phyloP scores from a whole-genome alignment of 805 yeast species.

The Yarrowia porcina region DNA sequence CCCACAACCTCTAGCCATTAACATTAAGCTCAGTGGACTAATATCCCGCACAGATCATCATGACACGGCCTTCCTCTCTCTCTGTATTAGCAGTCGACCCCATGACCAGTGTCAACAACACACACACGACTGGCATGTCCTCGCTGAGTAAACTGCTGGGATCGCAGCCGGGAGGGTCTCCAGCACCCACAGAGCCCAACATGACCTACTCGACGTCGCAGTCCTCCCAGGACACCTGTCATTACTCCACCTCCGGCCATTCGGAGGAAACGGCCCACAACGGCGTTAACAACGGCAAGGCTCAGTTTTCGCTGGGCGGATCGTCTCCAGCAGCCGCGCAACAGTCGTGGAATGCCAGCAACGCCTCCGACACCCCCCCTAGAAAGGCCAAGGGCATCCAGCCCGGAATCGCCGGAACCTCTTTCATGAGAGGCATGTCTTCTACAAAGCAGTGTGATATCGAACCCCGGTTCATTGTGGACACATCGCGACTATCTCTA shows the following conservation, averaged over 20 bases:
- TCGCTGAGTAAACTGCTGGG: constrained; percentile 30
- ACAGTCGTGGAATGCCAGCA: neutral
- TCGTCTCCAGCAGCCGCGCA: constrained; percentile 11
- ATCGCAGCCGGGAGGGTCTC: neutral
- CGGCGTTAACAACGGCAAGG: neutral
- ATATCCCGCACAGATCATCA: constrained; percentile 11
- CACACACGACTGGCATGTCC: constrained; percentile 28
- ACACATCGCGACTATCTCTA: constrained; percentile 60
- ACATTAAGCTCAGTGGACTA: constrained; percentile 17
- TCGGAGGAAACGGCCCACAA: constrained; percentile 13
- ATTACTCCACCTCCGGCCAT: constrained; percentile 26
- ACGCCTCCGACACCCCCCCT: neutral
- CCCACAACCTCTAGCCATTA: neutral
- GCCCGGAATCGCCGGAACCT: constrained; percentile 27
- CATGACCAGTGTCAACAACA: constrained; percentile 21
- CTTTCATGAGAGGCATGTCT: constrained; percentile 29
- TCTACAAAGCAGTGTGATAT: constrained; percentile 50
- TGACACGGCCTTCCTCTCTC: constrained; percentile 7
- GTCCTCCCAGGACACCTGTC: constrained; percentile 18
- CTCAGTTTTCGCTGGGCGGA: constrained; percentile 22
- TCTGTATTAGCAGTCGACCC: neutral
- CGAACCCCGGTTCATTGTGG: constrained; percentile 83
- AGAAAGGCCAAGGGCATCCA: constrained; percentile 27
- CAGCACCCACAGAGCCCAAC: neutral
- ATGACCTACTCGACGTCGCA: neutral